Evolutionary conservation across 1,139 yeast species (phyloP), one percentile per base, ranked within the genome.

Genomic region (Scheffersomyces cryptocercus): DNA sequence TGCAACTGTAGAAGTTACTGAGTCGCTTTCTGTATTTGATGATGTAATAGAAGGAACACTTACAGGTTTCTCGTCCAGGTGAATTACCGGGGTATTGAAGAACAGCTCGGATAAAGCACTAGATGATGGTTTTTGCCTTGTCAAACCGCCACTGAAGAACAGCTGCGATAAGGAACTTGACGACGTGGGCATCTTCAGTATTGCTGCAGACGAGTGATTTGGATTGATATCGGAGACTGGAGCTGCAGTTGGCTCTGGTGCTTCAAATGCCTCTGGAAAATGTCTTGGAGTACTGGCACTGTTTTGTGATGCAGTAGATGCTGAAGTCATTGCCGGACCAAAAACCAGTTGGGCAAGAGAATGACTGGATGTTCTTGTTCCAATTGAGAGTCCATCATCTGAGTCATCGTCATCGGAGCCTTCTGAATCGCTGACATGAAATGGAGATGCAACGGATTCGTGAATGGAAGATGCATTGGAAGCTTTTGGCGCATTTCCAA

Each of bases 331-430:
- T 9, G 51, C 50, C 41, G 48, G 54, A 29, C 62, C 62, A 54
- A 71, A 70, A n/a, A 71, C 69, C 65, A 62, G 75, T 45, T 74
- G 76, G 5, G 77, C 78, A 46, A 74, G 61, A n/a, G 74, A 67
- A 49, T 73, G 78, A 56, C 76, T 70, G 7, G 77, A 71, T 36
- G 64, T 62, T 47, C 72, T 57, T 1, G 79, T 65, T 3, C 67
- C 65, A 29, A 74, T 74, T 1, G 75, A 69, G 40, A 74, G 62
- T 3, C 76, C 77, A 26, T 59, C 70, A 38, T 67, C 74, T 3
- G 53, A 58, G 13, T 47, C 52, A 10, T 54, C 59, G 10, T 54
- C 53, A 10, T 54, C 53, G 13, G 49, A 53, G 4, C 55, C 51
- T 32, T 52, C 56, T 7, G 54, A 51, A 41, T 61, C 66, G 39